Evolutionary conservation across 2,329 filamentous ascomycete genomes (phyloP), one percentile per base, ranked within the genome.

Genomic region (Aspergillus ochraceus): DNA sequence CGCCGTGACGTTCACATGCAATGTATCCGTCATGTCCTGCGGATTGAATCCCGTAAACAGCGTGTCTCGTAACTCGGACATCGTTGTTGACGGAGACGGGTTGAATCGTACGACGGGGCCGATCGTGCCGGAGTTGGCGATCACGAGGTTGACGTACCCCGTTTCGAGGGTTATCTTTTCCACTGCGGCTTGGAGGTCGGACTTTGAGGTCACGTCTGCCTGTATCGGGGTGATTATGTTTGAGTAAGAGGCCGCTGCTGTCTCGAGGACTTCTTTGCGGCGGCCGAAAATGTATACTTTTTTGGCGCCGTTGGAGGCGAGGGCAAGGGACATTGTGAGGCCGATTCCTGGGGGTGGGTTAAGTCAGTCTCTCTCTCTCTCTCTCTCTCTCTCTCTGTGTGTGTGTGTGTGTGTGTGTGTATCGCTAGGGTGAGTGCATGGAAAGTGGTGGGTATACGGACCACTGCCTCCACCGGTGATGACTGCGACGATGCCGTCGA

Each of bases 261-360:
- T 55, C 24, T 66, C 70, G 26, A 85, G 75, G 0, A 73, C 68
- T 11, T 79, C 74, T 57, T 74, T 66, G 1, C 81, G 79, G 2
- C 83, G 77, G 19, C 81, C 81, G 4, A 84, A 68, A 54, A 85
- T 82, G 69, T 83, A 84, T 46, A 85, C 80, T 60, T 79, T 82
- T 32, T 74, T 74, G 5, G 83, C 82, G 4, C 82, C 82, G 49
- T 83, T 83, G 19, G 71, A 71, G 6, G 73, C 77, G 0, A 81
- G 69, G 0, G 80, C 76, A 36, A 72, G 67, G 5, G 80, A 74
- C 63, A 80, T 80, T 59, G 75, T 77, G 1, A 77, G 69, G 1
- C 79, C 79, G 6, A 81, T 63, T 9, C 74, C 75, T 62, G 26
- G 6, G 8, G 2, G 8, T 29, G 26, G 26, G 26, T 2, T 29